These are phyloP conservation scores for Podospora pseudoanserina DNA, from an alignment of 495 filamentous ascomycete genomes.

Conservation along the genomic window DNA sequence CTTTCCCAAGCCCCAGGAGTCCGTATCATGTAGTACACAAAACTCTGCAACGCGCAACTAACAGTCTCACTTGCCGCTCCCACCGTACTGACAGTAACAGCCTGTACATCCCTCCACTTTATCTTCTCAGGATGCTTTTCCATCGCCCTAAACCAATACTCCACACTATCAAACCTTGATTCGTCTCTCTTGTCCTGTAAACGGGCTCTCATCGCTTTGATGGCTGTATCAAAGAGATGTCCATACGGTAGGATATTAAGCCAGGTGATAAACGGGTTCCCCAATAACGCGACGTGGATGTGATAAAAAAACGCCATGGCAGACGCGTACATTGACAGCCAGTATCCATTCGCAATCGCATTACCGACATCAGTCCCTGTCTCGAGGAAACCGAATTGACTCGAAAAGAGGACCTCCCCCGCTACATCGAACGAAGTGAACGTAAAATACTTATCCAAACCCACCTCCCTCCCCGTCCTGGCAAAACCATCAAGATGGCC, in stretches of 20 bases:
- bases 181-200: not conserved
- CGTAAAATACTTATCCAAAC: slow-evolving; percentile 38
- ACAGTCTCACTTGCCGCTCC: slow-evolving; percentile 10
- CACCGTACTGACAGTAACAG: slow-evolving; percentile 4
- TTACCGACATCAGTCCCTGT: slow-evolving; percentile 38
- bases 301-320: slow-evolving; percentile 41
- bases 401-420: slow-evolving; percentile 34
- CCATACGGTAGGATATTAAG: slow-evolving; percentile 39
- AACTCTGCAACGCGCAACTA: slow-evolving; percentile 3
- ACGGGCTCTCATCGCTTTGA: not conserved
- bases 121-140: not conserved
- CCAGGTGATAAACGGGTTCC: slow-evolving; percentile 42
- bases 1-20: slow-evolving; percentile 29
- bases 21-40: slow-evolving; percentile 29
- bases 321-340: slow-evolving; percentile 24
- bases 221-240: slow-evolving; percentile 43
- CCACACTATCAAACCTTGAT: not conserved
- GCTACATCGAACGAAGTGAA: slow-evolving; percentile 38
- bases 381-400: slow-evolving; percentile 42
- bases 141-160: not conserved
- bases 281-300: slow-evolving; percentile 34
- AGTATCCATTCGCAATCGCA: slow-evolving; percentile 27
- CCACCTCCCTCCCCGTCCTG: slow-evolving; percentile 19
- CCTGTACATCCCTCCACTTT: slow-evolving; percentile 3
- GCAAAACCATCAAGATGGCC: slow-evolving; percentile 31